Evolutionary conservation across 139 green algal species (phyloP), one percentile per base, ranked within the genome.

Genomic region (Tetraselmis chui): DNA sequence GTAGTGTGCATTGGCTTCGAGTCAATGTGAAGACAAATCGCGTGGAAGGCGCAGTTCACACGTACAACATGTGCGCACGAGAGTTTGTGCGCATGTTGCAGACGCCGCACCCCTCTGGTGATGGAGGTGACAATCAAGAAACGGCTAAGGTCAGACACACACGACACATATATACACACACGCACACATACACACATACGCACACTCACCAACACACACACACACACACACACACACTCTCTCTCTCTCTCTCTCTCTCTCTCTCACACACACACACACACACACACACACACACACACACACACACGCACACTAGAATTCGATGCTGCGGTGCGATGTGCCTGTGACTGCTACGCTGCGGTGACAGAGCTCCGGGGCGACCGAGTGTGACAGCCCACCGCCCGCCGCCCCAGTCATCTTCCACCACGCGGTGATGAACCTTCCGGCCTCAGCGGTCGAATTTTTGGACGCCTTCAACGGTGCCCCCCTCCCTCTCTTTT

Each of bases 341-440:
- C 59, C 59, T 23, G 59, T 23, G 59, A 23, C 59, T 75, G 59
- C 23, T 23, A n/a, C 23, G 59, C 23, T 23, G 23, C 23, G 59
- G 59, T 75, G 59, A 75, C 59, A 78, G 67, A 30, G 78, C 29
- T 76, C 27, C 11, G 28, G 75, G 58, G 29, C 30, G 75, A 1
- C 18, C 11, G 45, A 67, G 18, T 5, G 45, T 18, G 45, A 67
- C 45, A 67, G 45, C 45, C 11, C 5, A 18, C 45, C 45, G 45
- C 45, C 45, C 11, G 11, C 45, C 45, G 5, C 45, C 11, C 45
- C 45, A 18, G 0, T 91, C 30, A 22, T 26, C 0, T 95, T 93
- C 76, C 79, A 95, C 29, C 94, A 96, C 77, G 81, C 88, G 0
- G 85, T 98, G 22, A 98, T 99, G 94, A 99, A 99, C 88, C 89